These are phyloP conservation scores for Lepidium sativum DNA, from an alignment of 345 rosid genomes.

Conservation along the genomic window DNA sequence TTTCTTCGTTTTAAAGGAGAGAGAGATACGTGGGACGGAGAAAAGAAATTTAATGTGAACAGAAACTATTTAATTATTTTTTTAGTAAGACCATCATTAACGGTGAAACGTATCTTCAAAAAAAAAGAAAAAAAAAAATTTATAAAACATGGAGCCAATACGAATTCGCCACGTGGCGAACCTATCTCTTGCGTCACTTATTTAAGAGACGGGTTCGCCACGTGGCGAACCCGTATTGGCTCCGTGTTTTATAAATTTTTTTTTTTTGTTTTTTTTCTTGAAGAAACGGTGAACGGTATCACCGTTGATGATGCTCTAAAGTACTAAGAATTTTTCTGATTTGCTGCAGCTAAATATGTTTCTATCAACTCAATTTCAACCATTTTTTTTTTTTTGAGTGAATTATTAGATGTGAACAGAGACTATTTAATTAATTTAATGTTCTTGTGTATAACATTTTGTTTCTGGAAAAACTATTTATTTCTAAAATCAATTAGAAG, in stretches of 20 bases:
- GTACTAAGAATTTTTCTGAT: background rate
- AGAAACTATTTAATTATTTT: background rate
- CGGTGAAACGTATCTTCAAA: too few relatives aligned
- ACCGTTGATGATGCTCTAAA: too few relatives aligned
- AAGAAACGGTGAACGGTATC: too few relatives aligned
- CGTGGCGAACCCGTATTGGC: too few relatives aligned
- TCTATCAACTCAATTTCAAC: background rate
- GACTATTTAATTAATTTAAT: background rate
- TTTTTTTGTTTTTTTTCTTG: too few relatives aligned
- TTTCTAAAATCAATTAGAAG: background rate
- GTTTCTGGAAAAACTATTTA: background rate
- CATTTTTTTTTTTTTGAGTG: background rate
- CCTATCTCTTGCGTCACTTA: too few relatives aligned
- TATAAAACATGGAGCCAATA: too few relatives aligned
- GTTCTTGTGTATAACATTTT: background rate
- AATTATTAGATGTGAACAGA: background rate
- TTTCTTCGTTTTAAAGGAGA: slow-evolving; percentile 15
- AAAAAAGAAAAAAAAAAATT: too few relatives aligned
- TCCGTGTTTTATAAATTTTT: too few relatives aligned
- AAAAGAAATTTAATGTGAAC: slow-evolving; percentile 4
- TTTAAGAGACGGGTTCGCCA: too few relatives aligned
- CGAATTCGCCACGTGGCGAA: too few relatives aligned
- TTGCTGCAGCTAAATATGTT: slow-evolving; percentile 5
- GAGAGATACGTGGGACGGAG: slow-evolving; percentile 8
- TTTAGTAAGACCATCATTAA: too few relatives aligned